phyloP scores from a whole-genome alignment of 2,329 filamentous ascomycete genomes.

The Beauveria brongniartii region DNA sequence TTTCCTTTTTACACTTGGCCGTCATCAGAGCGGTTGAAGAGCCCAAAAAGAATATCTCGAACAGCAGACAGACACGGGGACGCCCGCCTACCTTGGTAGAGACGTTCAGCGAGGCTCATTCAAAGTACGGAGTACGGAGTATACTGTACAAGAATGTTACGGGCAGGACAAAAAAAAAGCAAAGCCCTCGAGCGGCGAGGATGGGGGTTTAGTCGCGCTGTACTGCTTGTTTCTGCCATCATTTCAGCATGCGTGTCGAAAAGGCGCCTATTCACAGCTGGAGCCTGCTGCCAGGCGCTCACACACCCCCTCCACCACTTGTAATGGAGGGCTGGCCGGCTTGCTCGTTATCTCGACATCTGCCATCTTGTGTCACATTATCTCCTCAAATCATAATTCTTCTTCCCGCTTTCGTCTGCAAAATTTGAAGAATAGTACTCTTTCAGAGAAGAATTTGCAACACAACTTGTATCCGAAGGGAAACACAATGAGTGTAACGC shows the following conservation, averaged over 20 bases:
- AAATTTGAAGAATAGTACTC: not conserved
- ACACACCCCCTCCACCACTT: not conserved
- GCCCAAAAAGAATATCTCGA: not conserved
- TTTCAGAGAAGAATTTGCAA: not conserved
- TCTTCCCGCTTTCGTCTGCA: not conserved
- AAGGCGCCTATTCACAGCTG: not conserved
- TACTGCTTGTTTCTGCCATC: not conserved
- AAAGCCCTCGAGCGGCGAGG: not conserved
- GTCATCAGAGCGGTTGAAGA: not conserved
- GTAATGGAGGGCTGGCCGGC: not conserved
- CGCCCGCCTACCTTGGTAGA: not conserved
- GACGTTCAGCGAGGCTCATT: not conserved
- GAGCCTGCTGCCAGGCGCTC: not conserved
- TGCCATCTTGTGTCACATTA: conserved; percentile 1
- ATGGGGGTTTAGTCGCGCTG: not conserved
- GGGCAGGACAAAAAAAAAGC: not conserved
- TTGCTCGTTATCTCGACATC: not conserved
- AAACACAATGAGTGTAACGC: not conserved
- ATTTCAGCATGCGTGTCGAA: not conserved
- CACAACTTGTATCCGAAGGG: not conserved
- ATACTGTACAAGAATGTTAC: not conserved
- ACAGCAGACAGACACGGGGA: not conserved
- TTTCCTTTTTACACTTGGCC: not conserved
- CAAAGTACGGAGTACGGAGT: not conserved
- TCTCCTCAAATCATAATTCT: not conserved